Evolutionary conservation across 139 green algal genomes (phyloP), one percentile per base, ranked within the genome.

Genomic region (Coelastrella sp.): DNA sequence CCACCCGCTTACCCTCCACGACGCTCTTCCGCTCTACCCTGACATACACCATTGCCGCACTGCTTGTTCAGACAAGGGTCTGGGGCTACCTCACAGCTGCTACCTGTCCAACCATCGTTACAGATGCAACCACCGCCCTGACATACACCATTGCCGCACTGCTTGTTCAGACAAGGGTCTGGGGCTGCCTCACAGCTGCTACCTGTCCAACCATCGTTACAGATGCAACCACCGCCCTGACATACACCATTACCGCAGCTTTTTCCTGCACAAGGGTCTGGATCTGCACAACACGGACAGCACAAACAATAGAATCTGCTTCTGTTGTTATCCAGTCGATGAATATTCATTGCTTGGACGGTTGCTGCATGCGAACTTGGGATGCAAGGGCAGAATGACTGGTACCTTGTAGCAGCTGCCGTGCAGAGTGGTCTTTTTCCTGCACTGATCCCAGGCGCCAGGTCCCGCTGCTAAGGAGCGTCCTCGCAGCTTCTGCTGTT

Each of bases 231-330:
- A 27, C 53, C 53, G 21, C 17, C 53, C 53, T 64, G 53, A 64
- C 53, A 64, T 5, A 64, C 53, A 38, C 68, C 68, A 11, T 45
- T 23, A 23, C 68, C 68, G 68, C 68, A 77, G 40, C 45, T 77
- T 19, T 7, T 53, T 23, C 68, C 68, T 57, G 68, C 68, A 59
- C 68, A 77, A 5, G 68, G 68, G 23, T 77, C 68, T 25, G 68
- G 21, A 38, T 35, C 68, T 77, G 68, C 68, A 59, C 37, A 59
- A 38, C 19, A 41, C 11, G 13, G 8, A 41, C 53, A 64, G 6
- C 53, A 64, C 48, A 3, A 32, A 5, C 53, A 64, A 32, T 21
- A 64, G 17, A 64, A 32, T 5, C 6, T 64, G 11, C 27, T 1
- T 32, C 3, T 32, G 21, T 21, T 32, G 17, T 9, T 64, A 32